Percentiles rank a stretch among this genome's conserved stretches.
phyloP scores from a whole-genome alignment of 176 grass and related monocot genomes.

The Typha latifolia region DNA sequence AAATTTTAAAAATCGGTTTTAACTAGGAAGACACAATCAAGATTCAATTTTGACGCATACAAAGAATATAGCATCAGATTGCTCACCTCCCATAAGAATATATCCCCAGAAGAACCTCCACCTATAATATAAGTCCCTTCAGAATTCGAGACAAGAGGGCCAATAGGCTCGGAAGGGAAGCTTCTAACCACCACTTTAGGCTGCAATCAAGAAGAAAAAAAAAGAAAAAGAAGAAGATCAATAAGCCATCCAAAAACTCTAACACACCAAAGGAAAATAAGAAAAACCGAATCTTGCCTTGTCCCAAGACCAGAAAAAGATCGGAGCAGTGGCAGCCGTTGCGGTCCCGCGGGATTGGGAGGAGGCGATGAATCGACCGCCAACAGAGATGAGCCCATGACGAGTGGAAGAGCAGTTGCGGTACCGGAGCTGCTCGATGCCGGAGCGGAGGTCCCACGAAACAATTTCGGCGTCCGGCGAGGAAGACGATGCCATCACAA shows the following conservation, averaged over 20 bases:
- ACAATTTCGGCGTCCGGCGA: constrained; percentile 43
- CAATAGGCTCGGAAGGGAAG: constrained; percentile 81
- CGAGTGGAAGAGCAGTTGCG: constrained; percentile 43
- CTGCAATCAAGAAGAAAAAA: constrained; percentile 27
- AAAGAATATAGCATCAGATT: background rate
- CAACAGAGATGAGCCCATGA: constrained; percentile 38
- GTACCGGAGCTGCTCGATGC: constrained; percentile 40
- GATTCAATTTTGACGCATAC: background rate
- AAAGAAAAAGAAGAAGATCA: background rate
- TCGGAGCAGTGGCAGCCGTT: constrained; percentile 29
- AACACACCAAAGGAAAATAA: background rate
- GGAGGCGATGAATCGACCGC: constrained; percentile 50
- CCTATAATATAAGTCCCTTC: constrained; percentile 82
- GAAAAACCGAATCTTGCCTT: constrained; percentile 28
- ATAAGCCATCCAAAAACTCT: background rate
- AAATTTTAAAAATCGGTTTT: too few species aligned
- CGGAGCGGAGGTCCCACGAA: constrained; percentile 51
- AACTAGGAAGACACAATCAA: too few species aligned
- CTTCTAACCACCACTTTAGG: constrained; percentile 65
- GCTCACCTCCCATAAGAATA: constrained; percentile 77
- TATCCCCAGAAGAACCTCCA: constrained; percentile 49
- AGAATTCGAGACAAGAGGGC: constrained; percentile 48
- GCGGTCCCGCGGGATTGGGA: constrained; percentile 33
- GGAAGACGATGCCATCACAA: constrained; percentile 44
- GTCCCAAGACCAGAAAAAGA: constrained; percentile 82